Evolutionary conservation across 306 rosid genomes (phyloP), one percentile per base, ranked within the genome.

Genomic region (Prunus dulcis): DNA sequence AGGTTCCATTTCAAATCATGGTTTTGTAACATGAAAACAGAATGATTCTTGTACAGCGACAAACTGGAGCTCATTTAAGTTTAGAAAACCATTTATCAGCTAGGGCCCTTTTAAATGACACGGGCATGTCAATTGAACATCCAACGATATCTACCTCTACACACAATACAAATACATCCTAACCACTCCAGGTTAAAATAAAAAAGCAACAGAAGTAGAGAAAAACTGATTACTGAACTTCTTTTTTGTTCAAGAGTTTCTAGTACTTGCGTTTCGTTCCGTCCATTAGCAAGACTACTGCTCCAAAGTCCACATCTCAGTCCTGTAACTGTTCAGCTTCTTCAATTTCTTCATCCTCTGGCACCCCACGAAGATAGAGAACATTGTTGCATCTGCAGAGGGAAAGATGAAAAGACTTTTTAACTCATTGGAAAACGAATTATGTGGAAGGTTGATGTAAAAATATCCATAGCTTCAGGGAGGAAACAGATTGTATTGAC

Each of bases 331-430:
- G 88, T 6, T 89, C 93, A 3, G 97, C 96, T 43, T 94, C 98
- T 81, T 94, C 97, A 25, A 94, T 90, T 80, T 93, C 98, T 82
- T 94, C 97, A 78, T 91, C 98, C 85, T 91, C 98, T 6, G 97
- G 96, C 18, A 90, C 97, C 56, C 98, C 98, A 1, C 96, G 98
- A 78, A 94, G 96, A 77, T 94, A 94, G 45, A 94, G 94, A 80
- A 94, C 98, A 73, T 94, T 94, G 90, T 94, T 94, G 74, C 98
- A 94, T 81, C 98, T 94, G 88, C 63, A 69, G 64, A 64, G 12
- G 28, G 78, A 80, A 72, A 72, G 56, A 70, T 20, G 50, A 77
- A 45, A 41, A 79, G 23, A 27, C 22, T 30, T 53, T 25, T 25
- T 3, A 46, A 46, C 49, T 46, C 14, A 1, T 15, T 60, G 12